A percentile compares a stretch with the other conserved stretches of the same genome.
Conservation (phyloP, 1,284 basidiomycete genomes). For the Tilletia indica region DNA sequence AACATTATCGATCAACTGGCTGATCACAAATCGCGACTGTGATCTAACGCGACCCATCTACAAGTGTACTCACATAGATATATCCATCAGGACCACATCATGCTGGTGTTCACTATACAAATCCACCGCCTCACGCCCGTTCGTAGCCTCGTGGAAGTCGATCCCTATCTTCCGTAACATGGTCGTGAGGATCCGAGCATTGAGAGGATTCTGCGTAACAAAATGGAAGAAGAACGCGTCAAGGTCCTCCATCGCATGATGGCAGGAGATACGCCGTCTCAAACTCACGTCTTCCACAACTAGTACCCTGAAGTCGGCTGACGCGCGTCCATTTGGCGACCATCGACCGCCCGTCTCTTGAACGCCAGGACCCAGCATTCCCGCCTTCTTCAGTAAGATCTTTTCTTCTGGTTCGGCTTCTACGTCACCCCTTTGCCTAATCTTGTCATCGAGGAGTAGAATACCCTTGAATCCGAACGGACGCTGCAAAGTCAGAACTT, state of each 20-base stretch:
- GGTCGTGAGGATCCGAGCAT: background rate
- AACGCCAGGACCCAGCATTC: background rate
- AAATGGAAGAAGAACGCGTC: background rate
- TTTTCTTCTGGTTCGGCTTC: too few species aligned
- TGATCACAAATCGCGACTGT: background rate
- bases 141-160: background rate
- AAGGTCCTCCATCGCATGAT: background rate
- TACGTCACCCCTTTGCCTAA: background rate
- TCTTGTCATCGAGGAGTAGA: background rate
- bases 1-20: background rate
- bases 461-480: background rate
- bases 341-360: background rate
- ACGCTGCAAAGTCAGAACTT: background rate
- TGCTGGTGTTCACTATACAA: background rate
- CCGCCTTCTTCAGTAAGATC: too few species aligned
- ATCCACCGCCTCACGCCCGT: background rate
- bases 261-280: background rate
- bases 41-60: background rate
- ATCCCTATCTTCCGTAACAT: background rate
- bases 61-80: background rate
- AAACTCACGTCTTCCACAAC: conserved; percentile 6
- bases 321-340: background rate
- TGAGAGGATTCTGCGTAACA: background rate
- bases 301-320: background rate
- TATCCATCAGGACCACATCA: conserved; percentile 5